Conservation (phyloP, 306 rosid species). For the Canavalia gladiata region DNA sequence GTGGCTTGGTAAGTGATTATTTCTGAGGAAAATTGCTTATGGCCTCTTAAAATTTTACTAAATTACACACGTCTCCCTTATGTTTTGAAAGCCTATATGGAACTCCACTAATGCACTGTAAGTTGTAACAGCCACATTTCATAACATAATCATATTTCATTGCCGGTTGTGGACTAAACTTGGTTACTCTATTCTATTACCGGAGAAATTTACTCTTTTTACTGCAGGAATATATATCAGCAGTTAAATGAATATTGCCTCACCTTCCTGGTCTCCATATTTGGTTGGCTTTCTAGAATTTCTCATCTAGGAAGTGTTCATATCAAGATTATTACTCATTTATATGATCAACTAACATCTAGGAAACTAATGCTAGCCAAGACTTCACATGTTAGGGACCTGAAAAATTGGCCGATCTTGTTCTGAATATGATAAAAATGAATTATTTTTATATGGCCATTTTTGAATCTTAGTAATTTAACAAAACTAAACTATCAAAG, state of each 20-base stretch:
- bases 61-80: not conserved
- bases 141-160: conserved; percentile 23
- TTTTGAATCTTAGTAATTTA: conserved; percentile 21
- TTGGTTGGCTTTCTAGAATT: conserved; percentile 22
- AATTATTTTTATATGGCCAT: conserved; percentile 4
- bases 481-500: conserved; percentile 24
- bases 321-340: not conserved
- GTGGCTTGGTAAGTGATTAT: conserved; percentile 79
- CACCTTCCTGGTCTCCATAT: conserved; percentile 24
- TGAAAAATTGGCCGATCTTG: conserved; percentile 7
- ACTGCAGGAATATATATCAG: conserved; percentile 11
- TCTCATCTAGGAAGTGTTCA: conserved; percentile 18
- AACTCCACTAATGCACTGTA: conserved; percentile 18
- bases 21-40: conserved; percentile 19
- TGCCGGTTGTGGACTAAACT: not conserved
- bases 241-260: not conserved
- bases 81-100: conserved; percentile 2
- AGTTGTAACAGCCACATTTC: conserved; percentile 26
- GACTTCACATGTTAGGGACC: not conserved
- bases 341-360: conserved; percentile 2
- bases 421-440: conserved; percentile 19
- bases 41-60: not conserved
- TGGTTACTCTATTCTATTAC: conserved; percentile 7
- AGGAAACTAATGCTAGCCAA: conserved; percentile 9
- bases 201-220: conserved; percentile 3